A percentile compares a stretch with the other conserved stretches of the same genome.
Conservation (phyloP, 2,329 filamentous ascomycete species). For the Didymella arachidicola region DNA sequence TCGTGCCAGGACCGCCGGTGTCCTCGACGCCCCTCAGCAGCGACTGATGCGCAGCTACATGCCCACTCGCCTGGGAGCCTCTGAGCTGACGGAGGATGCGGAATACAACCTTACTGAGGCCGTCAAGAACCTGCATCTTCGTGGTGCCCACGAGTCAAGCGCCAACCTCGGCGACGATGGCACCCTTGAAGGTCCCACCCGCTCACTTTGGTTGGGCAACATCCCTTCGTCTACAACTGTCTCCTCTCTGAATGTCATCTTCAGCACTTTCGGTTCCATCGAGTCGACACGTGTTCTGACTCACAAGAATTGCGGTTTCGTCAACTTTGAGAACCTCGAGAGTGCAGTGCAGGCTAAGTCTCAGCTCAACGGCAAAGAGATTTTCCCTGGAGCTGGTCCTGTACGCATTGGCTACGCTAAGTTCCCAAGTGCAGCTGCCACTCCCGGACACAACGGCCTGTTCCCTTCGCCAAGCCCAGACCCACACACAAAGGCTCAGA, state of each 20-base stretch:
- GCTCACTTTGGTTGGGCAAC: constrained; percentile 95
- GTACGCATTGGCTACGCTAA: constrained; percentile 98
- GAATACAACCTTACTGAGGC: constrained; percentile 84
- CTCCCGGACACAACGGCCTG: constrained; percentile 85
- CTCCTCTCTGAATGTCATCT: constrained; percentile 93
- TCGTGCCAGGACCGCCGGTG: constrained; percentile 88
- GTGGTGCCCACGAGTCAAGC: constrained; percentile 61
- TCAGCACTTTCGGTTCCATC: constrained; percentile 90
- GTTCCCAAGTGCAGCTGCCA: constrained; percentile 86
- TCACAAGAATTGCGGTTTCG: constrained; percentile 98
- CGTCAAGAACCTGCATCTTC: constrained; percentile 80
- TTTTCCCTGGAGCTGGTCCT: constrained; percentile 94
- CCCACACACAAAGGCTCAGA: constrained; percentile 69
- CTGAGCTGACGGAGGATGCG: constrained; percentile 78
- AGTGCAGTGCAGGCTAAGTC: constrained; percentile 89
- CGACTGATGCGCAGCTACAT: constrained; percentile 74
- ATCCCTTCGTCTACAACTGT: constrained; percentile 97
- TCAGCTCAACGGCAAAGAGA: constrained; percentile 93
- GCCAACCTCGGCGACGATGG: constrained; percentile 78
- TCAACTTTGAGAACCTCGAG: constrained; percentile 93
- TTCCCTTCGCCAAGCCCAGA: constrained; percentile 92
- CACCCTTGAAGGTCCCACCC: constrained; percentile 85
- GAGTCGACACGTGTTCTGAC: constrained; percentile 92
- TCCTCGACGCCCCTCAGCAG: constrained; percentile 78
- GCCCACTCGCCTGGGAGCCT: constrained; percentile 71